Evolutionary conservation across 148 eudicot genomes (phyloP).

Genomic region (Rhododendron williamsianum): DNA sequence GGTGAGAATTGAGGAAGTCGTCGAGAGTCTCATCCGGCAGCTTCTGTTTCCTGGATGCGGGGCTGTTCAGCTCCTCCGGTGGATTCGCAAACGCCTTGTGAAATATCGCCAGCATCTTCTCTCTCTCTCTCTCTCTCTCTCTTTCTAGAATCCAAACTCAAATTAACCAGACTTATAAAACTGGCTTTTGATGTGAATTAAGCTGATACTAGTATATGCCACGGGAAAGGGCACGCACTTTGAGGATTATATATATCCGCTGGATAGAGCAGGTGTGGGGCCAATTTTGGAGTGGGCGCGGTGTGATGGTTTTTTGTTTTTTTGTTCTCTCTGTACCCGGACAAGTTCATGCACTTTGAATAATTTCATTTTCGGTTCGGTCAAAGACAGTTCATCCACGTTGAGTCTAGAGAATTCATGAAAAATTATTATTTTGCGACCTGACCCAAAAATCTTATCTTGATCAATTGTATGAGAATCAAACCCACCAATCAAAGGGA

Average conservation of each 20-base stretch:
- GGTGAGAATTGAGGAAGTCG: slow-evolving; percentile 40
- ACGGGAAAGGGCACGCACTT: neutral
- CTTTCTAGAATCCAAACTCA: neutral
- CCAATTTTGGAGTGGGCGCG: neutral
- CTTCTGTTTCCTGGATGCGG: slow-evolving; percentile 59
- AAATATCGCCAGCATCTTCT: slow-evolving; percentile 80
- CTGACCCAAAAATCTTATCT: too few relatives aligned
- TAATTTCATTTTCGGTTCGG: too few relatives aligned
- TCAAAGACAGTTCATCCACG: too few relatives aligned
- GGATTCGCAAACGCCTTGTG: slow-evolving; percentile 87
- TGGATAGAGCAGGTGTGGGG: neutral
- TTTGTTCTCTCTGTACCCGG: too few relatives aligned
- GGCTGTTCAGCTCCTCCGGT: slow-evolving; percentile 90
- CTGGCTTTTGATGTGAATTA: too few relatives aligned
- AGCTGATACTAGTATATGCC: neutral
- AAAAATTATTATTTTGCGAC: too few relatives aligned
- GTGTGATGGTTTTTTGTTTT: neutral
- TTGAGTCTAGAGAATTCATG: fast-evolving
- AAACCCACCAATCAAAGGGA: too few relatives aligned
- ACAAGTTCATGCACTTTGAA: fast-evolving
- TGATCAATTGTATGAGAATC: too few relatives aligned
- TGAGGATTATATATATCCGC: neutral
- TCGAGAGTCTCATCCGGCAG: slow-evolving; percentile 61
- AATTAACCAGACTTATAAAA: neutral
- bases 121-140: neutral